Evolutionary conservation across 2,329 filamentous ascomycete genomes (phyloP), one percentile per base, ranked within the genome.

Genomic region (Zymoseptoria passerinii): DNA sequence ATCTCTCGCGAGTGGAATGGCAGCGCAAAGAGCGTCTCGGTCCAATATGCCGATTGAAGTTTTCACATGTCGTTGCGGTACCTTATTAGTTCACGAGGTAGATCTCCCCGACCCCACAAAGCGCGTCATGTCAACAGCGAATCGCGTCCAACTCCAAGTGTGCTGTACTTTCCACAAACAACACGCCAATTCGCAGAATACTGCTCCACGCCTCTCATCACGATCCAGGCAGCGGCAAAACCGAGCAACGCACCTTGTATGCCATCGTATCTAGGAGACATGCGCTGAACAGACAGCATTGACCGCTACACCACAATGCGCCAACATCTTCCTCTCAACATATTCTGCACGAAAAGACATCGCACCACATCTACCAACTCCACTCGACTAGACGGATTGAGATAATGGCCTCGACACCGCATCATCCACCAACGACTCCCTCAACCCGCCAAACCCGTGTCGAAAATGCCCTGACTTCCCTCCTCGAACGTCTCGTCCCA

Each of bases 401-500:
- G n/a, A n/a, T 44, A 4, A 44, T 44, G 35, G 35, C 35, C 35
- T 44, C 35, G 4, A 44, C 35, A 44, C 35, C 35, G 13, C 35
- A 44, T 6, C 35, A 44, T 16, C 35, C 35, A 16, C 35, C 35
- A 13, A 51, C 49, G 20, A 51, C 49, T 13, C 49, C 49, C n/a
- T 19, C 28, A 27, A 50, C 29, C 40, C 19, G 49, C 27, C 28
- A 35, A 48, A 23, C 28, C 1, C 88, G 89, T 77, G 83, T 95
- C 75, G 84, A 87, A 71, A 85, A 85, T 73, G 90, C 89, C 72
- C 85, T 95, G 71, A 84, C 89, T 72, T 86, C 87, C 74, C 81
- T 95, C 70, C 85, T 95, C 71, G 80, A 85, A 67, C 86, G 88
- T 70, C 78, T 92, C 59, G 79, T 94, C 57, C 88, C 88, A 57